phyloP scores from a whole-genome alignment of 2,329 filamentous ascomycete genomes.

The Botrytis tulipae region DNA sequence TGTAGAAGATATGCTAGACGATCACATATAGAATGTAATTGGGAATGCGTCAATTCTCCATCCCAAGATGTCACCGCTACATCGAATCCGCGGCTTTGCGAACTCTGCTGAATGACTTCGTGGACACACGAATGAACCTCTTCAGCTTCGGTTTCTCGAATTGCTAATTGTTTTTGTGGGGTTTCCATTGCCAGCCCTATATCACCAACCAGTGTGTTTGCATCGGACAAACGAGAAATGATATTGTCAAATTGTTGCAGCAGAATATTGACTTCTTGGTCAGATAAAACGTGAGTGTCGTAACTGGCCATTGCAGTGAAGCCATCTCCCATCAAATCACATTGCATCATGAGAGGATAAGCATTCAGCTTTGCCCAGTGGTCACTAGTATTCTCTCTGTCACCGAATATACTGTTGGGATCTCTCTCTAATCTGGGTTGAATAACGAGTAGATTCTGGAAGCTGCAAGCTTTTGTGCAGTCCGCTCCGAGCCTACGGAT shows the following conservation, averaged over 20 bases:
- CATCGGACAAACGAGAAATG: neutral
- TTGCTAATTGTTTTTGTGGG: neutral
- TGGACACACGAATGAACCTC: slow-evolving; percentile 25
- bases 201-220: slow-evolving; percentile 1
- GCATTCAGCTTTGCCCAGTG: slow-evolving; percentile 23
- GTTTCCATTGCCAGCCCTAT: slow-evolving; percentile 25
- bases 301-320: slow-evolving; percentile 23
- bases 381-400: slow-evolving; percentile 9
- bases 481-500: slow-evolving; percentile 1
- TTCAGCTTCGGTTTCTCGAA: slow-evolving; percentile 10
- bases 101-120: slow-evolving; percentile 23
- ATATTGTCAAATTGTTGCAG: slow-evolving; percentile 23
- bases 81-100: neutral
- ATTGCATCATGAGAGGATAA: slow-evolving; percentile 27
- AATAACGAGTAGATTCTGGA: slow-evolving; percentile 21
- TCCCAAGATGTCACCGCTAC: slow-evolving; percentile 25
- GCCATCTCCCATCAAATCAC: slow-evolving; percentile 8
- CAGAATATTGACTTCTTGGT: slow-evolving; percentile 18
- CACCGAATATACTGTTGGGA: neutral
- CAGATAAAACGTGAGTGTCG: slow-evolving; percentile 19
- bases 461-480: slow-evolving; percentile 15
- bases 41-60: slow-evolving; percentile 31
- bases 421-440: slow-evolving; percentile 16
- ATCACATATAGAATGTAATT: slow-evolving; percentile 30
- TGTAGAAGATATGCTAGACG: slow-evolving; percentile 27